A percentile compares a stretch with the other conserved stretches of the same genome.
Conservation (phyloP, 768 basidiomycete genomes). For the Pleurotus platypus region DNA sequence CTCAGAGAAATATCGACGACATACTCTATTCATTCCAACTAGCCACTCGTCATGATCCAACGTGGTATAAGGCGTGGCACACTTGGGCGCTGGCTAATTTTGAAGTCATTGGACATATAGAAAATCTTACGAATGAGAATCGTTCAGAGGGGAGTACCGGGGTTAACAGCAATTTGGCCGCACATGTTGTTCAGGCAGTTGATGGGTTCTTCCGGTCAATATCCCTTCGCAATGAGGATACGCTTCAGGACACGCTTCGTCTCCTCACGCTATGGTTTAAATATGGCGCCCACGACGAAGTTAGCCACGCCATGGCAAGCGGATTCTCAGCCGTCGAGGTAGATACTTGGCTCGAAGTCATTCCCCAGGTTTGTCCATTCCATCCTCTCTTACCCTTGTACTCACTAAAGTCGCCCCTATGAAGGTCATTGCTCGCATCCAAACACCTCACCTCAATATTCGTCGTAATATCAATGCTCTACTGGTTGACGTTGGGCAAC, state of each 20-base stretch:
- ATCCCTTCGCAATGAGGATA: constrained; percentile 81
- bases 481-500: constrained; percentile 88
- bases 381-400: not conserved
- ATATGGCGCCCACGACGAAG: constrained; percentile 85
- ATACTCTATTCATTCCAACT: constrained; percentile 82
- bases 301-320: constrained; percentile 82
- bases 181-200: constrained; percentile 88
- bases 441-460: constrained; percentile 86
- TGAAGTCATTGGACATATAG: constrained; percentile 83
- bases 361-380: constrained; percentile 73
- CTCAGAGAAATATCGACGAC: constrained; percentile 71
- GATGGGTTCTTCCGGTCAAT: constrained; percentile 97
- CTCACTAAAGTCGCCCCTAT: constrained; percentile 2
- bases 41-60: constrained; percentile 87
- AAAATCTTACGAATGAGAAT: constrained; percentile 49
- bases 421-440: constrained; percentile 96
- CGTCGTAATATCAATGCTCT: constrained; percentile 86
- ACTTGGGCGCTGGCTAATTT: constrained; percentile 98
- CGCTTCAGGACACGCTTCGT: constrained; percentile 91
- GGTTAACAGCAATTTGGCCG: constrained; percentile 56
- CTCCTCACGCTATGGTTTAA: constrained; percentile 98
- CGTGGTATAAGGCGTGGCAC: constrained; percentile 99
- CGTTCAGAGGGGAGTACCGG: constrained; percentile 50
- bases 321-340: constrained; percentile 90
- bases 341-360: constrained; percentile 98